Evolutionary conservation across 1,139 yeast species (phyloP), one percentile per base, ranked within the genome.

Genomic region (Protomyces gravidus): DNA sequence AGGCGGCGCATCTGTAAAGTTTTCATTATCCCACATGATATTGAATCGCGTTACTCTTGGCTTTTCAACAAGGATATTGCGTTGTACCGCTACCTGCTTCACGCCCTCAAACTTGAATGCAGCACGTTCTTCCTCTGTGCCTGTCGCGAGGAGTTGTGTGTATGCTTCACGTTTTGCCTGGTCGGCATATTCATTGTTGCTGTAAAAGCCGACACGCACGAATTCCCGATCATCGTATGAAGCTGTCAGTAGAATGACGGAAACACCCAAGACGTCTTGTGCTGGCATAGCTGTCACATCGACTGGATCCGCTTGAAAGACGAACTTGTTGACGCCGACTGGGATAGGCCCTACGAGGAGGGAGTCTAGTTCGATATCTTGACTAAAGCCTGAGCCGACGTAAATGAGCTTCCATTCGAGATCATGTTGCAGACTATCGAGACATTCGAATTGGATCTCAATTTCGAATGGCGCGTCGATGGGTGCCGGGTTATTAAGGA

Each of bases 311-410:
- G 98, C 97, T 33, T 88, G 83, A 71, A 92, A 87, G 17, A 90
- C 78, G 68, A 92, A 94, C 72, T 92, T 90, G 70, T 92, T 92
- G 57, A 92, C 84, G 0, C 99, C 99, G 3, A 92, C 95, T 0
- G 98, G 99, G 2, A 92, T 96, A 0, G 98, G 99, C 0, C 99
- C 98, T 3, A 92, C 99, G 26, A 94, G 76, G 50, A 94, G 84
- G 1, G 97, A 89, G 70, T 92, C 99, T 61, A 92, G 76, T 70
- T 90, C 97, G 73, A 94, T 98, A 72, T 92, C 99, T 58, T 64
- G 69, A 36, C 96, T 89, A 59, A 94, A 80, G 1, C 96, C 89
- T 6, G 96, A 87, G 1, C 99, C 98, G 55, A 92, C 98, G 68
- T 92, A 92, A 2, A 97, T 92, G 64, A 92, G 76, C 71, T 92